These are phyloP conservation scores for Yamadazyma kanchanaburiensis DNA, from an alignment of 1,139 yeast genomes.

Conservation along the genomic window DNA sequence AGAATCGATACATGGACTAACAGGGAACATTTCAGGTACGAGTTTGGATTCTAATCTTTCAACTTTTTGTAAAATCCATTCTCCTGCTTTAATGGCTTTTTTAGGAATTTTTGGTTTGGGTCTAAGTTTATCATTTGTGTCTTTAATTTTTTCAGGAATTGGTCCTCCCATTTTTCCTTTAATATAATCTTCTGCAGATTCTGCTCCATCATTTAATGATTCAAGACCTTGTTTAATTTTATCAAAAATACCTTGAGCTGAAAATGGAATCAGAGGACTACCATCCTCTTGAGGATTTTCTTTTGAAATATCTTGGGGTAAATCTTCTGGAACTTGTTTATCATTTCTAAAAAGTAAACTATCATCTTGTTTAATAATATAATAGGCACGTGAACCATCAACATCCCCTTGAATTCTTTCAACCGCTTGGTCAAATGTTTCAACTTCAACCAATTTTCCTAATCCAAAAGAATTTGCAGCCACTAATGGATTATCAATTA, in stretches of 20 bases:
- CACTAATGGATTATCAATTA: not conserved
- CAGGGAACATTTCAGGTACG: constrained; percentile 9
- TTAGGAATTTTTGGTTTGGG: constrained; percentile 1
- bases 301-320: too few species aligned
- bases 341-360: too few species aligned
- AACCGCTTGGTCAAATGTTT: constrained; percentile 5
- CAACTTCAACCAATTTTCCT: constrained; percentile 4
- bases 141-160: constrained; percentile 1
- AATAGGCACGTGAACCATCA: too few species aligned
- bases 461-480: too few species aligned
- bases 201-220: constrained; percentile 1
- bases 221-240: constrained; percentile 2
- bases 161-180: constrained; percentile 1
- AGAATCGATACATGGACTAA: constrained; percentile 13
- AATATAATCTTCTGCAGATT: constrained; percentile 1
- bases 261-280: constrained; percentile 1
- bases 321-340: too few species aligned
- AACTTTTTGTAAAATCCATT: constrained; percentile 10
- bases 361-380: too few species aligned
- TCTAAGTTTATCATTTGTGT: constrained; percentile 1
- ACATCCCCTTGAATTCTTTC: not conserved
- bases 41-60: constrained; percentile 3
- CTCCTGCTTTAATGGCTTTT: not conserved
- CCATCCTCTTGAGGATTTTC: constrained; percentile 4
- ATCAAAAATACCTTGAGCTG: constrained; percentile 2